A percentile compares a stretch with the other conserved stretches of the same genome.
Evolutionary conservation across 1,284 basidiomycete species (phyloP).

Genomic region (Cutaneotrichosporon spelunceum): DNA sequence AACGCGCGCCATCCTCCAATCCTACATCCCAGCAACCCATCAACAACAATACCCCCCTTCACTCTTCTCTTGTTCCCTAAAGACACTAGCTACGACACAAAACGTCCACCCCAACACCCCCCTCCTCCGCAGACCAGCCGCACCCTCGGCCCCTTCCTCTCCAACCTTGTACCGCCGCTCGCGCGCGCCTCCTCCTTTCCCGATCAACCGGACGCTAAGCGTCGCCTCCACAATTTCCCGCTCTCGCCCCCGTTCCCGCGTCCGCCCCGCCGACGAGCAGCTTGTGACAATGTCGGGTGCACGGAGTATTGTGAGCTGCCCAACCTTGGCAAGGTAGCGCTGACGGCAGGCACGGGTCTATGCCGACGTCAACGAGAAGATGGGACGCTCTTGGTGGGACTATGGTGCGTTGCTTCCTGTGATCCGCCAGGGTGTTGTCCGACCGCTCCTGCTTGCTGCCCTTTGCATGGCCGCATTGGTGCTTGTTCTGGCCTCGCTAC

Average conservation of each 20-base stretch:
- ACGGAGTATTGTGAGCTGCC: constrained; percentile 33
- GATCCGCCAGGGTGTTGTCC: not conserved
- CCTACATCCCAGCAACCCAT: too few species aligned
- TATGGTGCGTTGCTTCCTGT: constrained; percentile 54
- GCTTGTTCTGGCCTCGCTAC: too few species aligned
- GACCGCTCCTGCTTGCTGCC: too few species aligned
- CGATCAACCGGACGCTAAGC: not conserved
- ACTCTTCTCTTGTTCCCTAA: too few species aligned
- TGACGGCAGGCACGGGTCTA: constrained; percentile 56
- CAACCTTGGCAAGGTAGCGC: not conserved
- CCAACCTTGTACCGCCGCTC: not conserved
- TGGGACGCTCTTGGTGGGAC: constrained; percentile 60
- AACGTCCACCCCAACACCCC: not conserved
- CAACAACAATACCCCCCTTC: too few species aligned
- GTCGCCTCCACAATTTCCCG: not conserved
- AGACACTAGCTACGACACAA: not conserved
- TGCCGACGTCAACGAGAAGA: constrained; percentile 59
- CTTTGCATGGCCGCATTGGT: too few species aligned
- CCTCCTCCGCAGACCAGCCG: not conserved
- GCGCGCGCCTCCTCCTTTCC: not conserved
- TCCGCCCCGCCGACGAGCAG: constrained; percentile 16
- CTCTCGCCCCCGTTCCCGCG: not conserved
- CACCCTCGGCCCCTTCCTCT: not conserved
- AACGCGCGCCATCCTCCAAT: too few species aligned
- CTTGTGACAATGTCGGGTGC: constrained; percentile 26